phyloP scores from a whole-genome alignment of 176 grass and related monocot genomes.

The Raddia distichophylla region DNA sequence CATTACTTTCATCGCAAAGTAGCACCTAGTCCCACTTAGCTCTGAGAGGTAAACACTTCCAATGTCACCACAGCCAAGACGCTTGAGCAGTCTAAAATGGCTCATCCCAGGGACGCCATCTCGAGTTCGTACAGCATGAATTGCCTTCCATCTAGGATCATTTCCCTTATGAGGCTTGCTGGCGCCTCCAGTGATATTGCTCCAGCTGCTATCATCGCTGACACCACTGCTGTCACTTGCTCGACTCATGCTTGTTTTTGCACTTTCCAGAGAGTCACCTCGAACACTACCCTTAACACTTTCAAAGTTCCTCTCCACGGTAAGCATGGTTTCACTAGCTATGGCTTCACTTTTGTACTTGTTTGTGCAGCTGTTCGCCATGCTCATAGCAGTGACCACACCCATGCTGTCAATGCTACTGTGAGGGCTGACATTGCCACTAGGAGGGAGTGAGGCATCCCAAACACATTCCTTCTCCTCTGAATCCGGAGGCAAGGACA shows the following conservation, averaged over 20 bases:
- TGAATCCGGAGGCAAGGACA: slow-evolving; percentile 59
- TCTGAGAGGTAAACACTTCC: slow-evolving; percentile 97
- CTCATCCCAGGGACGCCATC: slow-evolving; percentile 87
- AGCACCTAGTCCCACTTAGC: slow-evolving; percentile 83
- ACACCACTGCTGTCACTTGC: slow-evolving; percentile 87
- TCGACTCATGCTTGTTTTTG: slow-evolving; percentile 90
- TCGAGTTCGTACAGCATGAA: slow-evolving; percentile 76
- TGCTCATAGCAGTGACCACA: slow-evolving; percentile 64
- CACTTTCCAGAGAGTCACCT: slow-evolving; percentile 76
- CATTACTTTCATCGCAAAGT: slow-evolving; percentile 99
- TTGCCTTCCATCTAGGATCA: slow-evolving; percentile 87
- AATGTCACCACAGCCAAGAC: slow-evolving; percentile 91
- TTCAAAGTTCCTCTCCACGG: slow-evolving; percentile 49
- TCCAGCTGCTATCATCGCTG: slow-evolving; percentile 93
- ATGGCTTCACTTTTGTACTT: slow-evolving; percentile 66
- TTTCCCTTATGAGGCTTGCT: slow-evolving; percentile 98
- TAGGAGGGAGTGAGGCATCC: slow-evolving; percentile 90
- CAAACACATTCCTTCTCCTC: slow-evolving; percentile 93
- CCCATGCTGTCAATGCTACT: slow-evolving; percentile 91
- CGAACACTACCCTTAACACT: slow-evolving; percentile 59
- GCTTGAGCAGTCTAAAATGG: slow-evolving; percentile 90
- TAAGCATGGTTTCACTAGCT: slow-evolving; percentile 48
- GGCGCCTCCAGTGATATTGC: slow-evolving; percentile 73
- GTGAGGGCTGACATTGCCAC: slow-evolving; percentile 93
- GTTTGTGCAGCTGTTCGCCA: slow-evolving; percentile 47